Conservation (phyloP, 192 early-diverging fungal species). For the Phlyctochytrium arcticum region DNA sequence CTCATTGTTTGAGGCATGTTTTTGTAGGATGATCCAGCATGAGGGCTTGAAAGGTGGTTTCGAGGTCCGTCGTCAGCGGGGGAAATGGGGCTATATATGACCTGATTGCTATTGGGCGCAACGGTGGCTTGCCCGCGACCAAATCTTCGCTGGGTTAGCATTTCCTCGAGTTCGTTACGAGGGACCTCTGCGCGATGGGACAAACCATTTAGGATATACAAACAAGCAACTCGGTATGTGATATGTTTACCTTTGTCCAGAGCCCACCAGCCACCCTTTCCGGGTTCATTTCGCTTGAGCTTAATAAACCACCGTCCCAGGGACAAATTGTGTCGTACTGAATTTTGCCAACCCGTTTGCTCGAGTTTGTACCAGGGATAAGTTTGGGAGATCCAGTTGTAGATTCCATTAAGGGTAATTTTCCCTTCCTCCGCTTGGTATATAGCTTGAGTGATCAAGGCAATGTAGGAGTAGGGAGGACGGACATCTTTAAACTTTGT, state of each 20-base stretch:
- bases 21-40: no score
- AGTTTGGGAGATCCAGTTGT: conserved; percentile 75
- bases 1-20: no score
- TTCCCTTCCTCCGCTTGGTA: conserved; percentile 65
- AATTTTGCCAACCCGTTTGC: conserved; percentile 93
- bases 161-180: background rate
- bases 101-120: background rate
- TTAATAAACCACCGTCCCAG: conserved; percentile 93
- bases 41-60: background rate
- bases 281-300: conserved; percentile 81
- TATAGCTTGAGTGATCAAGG: conserved; percentile 91
- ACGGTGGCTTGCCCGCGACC: background rate
- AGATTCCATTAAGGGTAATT: conserved; percentile 86
- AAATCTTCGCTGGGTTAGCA: background rate
- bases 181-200: background rate
- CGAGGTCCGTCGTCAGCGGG: background rate
- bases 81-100: background rate
- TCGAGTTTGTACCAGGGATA: conserved; percentile 88
- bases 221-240: background rate
- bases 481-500: background rate
- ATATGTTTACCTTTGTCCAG: conserved; percentile 51
- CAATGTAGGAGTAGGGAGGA: conserved; percentile 88
- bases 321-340: conserved; percentile 91
- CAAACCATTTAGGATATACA: background rate
- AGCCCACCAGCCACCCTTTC: conserved; percentile 94